Percentiles rank a stretch among this genome's conserved stretches.
Conservation (phyloP, 441 rosid species). For the Theobroma grandiflorum region DNA sequence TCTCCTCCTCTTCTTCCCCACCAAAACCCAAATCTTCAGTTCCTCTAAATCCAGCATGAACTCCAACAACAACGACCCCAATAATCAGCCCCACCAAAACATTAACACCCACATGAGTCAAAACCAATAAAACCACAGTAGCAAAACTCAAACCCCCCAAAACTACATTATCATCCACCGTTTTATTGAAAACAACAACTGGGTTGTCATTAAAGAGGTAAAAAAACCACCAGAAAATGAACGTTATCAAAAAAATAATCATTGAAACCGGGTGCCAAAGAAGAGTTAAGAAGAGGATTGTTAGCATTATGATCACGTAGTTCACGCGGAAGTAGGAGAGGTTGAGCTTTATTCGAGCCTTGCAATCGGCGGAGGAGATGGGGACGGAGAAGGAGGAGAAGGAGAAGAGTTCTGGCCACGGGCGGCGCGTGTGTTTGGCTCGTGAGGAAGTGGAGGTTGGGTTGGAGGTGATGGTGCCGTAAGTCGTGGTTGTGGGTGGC, state of each 20-base stretch:
- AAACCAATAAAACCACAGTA: constrained; percentile 73
- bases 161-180: constrained; percentile 67
- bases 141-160: constrained; percentile 54
- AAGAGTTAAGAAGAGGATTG: constrained; percentile 67
- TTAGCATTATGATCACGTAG: constrained; percentile 63
- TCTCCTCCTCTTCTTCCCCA: constrained; percentile 64
- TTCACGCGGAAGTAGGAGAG: constrained; percentile 69
- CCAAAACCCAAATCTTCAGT: constrained; percentile 76
- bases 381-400: constrained; percentile 62
- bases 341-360: constrained; percentile 58
- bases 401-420: constrained; percentile 70
- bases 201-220: constrained; percentile 77
- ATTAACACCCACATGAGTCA: constrained; percentile 74
- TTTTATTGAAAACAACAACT: constrained; percentile 52
- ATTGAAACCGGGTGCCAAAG: constrained; percentile 83
- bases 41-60: constrained; percentile 67
- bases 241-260: constrained; percentile 65
- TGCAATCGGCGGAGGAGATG: constrained; percentile 55
- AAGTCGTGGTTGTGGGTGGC: constrained; percentile 51
- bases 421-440: constrained; percentile 67
- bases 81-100: constrained; percentile 67
- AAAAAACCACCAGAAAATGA: constrained; percentile 73
- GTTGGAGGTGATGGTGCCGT: constrained; percentile 42
- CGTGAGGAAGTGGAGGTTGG: constrained; percentile 33
- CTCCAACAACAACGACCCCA: constrained; percentile 58